Conservation (phyloP, 805 yeast species). For the Zygoascus flipseniorum region DNA sequence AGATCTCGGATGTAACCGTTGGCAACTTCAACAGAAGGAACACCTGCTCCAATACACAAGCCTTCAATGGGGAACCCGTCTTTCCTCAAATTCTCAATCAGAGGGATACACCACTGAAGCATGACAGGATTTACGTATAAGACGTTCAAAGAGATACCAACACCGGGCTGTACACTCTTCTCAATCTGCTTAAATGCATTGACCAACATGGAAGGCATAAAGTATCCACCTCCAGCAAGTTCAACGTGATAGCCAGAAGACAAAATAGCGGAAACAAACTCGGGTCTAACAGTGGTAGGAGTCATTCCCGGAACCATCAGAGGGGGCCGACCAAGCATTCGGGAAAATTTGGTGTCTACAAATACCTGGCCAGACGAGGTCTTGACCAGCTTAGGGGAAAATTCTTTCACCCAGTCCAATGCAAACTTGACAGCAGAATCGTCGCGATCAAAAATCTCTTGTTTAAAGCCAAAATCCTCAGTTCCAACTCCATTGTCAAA, state of each 20-base stretch:
- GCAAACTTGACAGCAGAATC: conserved; percentile 66
- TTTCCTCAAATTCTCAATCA: conserved; percentile 79
- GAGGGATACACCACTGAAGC: conserved; percentile 98
- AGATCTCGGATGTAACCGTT: conserved; percentile 89
- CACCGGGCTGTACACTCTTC: conserved; percentile 65
- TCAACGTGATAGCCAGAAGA: conserved; percentile 97
- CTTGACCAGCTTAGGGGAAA: conserved; percentile 75
- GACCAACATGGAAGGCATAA: conserved; percentile 61
- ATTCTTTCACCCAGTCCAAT: conserved; percentile 84
- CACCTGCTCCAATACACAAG: conserved; percentile 98
- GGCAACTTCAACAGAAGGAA: conserved; percentile 95
- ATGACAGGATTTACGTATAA: conserved; percentile 95
- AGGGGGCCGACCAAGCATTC: conserved; percentile 90
- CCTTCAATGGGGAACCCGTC: conserved; percentile 95
- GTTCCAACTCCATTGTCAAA: conserved; percentile 57
- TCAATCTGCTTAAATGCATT: conserved; percentile 70
- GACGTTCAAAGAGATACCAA: conserved; percentile 84
- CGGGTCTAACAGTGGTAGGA: conserved; percentile 93
- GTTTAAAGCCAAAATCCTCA: conserved; percentile 91
- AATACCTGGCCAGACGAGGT: conserved; percentile 56
- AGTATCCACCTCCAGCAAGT: conserved; percentile 99
- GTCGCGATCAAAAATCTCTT: conserved; percentile 78
- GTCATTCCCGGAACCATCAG: conserved; percentile 99
- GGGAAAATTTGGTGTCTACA: conserved; percentile 91
- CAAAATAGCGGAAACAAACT: conserved; percentile 86